Conservation (phyloP, 257 asterid species). For the Solanum clarkiae region DNA sequence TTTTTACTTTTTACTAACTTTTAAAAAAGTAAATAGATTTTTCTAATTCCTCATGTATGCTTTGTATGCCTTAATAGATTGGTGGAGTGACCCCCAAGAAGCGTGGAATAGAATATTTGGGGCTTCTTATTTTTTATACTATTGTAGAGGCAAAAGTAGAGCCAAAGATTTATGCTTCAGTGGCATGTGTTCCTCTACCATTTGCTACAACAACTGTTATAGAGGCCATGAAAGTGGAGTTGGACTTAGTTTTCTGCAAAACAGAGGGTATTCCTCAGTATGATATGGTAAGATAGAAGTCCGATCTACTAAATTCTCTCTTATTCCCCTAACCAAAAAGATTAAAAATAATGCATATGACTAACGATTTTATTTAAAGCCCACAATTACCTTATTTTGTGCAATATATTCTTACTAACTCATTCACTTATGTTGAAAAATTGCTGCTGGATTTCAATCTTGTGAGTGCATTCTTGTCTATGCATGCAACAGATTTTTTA, state of each 20-base stretch:
- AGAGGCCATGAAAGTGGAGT: conserved; percentile 89
- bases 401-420: neutral
- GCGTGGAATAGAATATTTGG: conserved; percentile 97
- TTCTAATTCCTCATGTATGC: neutral
- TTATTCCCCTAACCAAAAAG: neutral
- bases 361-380: neutral
- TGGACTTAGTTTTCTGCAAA: conserved; percentile 87
- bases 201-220: conserved; percentile 88
- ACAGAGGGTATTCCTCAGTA: conserved; percentile 96
- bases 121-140: conserved; percentile 86
- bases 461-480: neutral
- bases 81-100: conserved; percentile 95
- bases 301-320: neutral
- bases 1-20: neutral
- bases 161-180: conserved; percentile 85
- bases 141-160: conserved; percentile 95
- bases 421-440: neutral
- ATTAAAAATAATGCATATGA: neutral
- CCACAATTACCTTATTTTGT: neutral
- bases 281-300: conserved; percentile 61
- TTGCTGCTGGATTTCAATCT: neutral
- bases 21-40: neutral
- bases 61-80: conserved; percentile 35
- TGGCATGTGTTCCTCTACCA: conserved; percentile 91
- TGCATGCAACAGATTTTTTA: neutral